Conservation (phyloP, 176 grass and related monocot genomes). For the Juncus inflexus region DNA sequence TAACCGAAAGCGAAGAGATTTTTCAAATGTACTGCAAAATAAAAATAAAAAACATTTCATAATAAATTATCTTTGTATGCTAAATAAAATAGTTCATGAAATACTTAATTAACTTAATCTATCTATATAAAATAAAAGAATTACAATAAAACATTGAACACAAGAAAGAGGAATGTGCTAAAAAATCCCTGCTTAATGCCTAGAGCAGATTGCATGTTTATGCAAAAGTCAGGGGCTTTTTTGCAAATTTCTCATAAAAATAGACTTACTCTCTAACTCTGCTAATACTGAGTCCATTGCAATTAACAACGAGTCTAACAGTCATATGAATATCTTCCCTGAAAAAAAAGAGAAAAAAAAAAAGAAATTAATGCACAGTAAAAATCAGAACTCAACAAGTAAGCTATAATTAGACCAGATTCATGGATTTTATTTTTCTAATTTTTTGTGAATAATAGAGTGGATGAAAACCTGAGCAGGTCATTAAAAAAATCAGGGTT, state of each 20-base stretch:
- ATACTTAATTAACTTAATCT: background rate
- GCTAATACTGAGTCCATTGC: constrained; percentile 82
- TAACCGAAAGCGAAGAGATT: constrained; percentile 64
- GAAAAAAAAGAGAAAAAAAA: constrained; percentile 21
- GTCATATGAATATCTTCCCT: constrained; percentile 97
- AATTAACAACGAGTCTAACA: constrained; percentile 89
- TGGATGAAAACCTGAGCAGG: constrained; percentile 62
- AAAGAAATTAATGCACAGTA: background rate
- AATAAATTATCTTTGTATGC: constrained; percentile 3
- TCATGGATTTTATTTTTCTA: background rate
- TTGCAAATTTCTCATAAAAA: background rate
- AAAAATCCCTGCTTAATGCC: too few species aligned
- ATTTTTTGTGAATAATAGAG: constrained; percentile 8
- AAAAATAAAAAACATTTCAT: background rate
- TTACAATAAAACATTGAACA: background rate
- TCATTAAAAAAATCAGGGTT: constrained; percentile 81
- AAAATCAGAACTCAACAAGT: background rate
- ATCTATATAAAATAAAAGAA: background rate
- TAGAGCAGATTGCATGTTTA: too few species aligned
- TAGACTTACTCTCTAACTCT: constrained; percentile 79
- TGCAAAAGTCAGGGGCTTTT: too few species aligned
- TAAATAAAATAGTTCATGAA: background rate
- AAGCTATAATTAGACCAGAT: constrained; percentile 1
- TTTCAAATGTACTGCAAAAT: constrained; percentile 63
- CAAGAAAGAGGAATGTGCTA: too few species aligned